Conservation (phyloP, 2,329 filamentous ascomycete species). For the Rhytidhysteron rufulum region DNA sequence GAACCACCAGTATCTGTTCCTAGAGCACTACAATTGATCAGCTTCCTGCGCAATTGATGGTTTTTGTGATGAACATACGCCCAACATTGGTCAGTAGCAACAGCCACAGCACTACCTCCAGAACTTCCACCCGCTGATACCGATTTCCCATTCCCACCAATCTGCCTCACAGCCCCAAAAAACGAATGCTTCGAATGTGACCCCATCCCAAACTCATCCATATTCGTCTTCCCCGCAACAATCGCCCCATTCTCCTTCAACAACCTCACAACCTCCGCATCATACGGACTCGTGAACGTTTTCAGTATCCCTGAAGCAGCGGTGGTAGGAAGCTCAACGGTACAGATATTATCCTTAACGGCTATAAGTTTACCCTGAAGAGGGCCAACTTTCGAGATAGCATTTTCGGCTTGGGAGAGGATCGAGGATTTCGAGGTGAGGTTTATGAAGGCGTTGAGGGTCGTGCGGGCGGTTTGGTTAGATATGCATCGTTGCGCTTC, state of each 20-base stretch:
- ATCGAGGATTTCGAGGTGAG: conserved; percentile 18
- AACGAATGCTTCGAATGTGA: conserved; percentile 70
- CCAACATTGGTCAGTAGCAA: conserved; percentile 61
- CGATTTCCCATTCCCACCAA: conserved; percentile 44
- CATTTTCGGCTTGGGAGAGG: conserved; percentile 15
- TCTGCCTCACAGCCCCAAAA: conserved; percentile 57
- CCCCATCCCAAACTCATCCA: conserved; percentile 97
- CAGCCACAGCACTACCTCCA: conserved; percentile 85
- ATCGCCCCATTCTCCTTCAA: conserved; percentile 61
- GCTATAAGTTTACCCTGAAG: conserved; percentile 38
- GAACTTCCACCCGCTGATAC: conserved; percentile 59
- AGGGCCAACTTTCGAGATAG: conserved; percentile 11
- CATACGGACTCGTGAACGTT: conserved; percentile 69
- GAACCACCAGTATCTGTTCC: conserved; percentile 94
- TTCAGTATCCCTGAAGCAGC: conserved; percentile 73
- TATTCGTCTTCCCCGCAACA: conserved; percentile 77
- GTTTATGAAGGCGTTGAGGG: conserved; percentile 38
- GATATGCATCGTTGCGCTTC: conserved; percentile 32
- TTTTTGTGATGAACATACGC: conserved; percentile 40
- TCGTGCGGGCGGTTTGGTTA: conserved; percentile 27
- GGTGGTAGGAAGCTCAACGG: conserved; percentile 58
- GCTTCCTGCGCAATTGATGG: conserved; percentile 15
- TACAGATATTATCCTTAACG: conserved; percentile 52
- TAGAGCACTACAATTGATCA: conserved; percentile 53
- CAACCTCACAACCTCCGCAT: conserved; percentile 73